Percentiles rank a stretch among this genome's conserved stretches.
Evolutionary conservation across 768 basidiomycete genomes (phyloP).

Genomic region (Pleurotus citrinopileatus): DNA sequence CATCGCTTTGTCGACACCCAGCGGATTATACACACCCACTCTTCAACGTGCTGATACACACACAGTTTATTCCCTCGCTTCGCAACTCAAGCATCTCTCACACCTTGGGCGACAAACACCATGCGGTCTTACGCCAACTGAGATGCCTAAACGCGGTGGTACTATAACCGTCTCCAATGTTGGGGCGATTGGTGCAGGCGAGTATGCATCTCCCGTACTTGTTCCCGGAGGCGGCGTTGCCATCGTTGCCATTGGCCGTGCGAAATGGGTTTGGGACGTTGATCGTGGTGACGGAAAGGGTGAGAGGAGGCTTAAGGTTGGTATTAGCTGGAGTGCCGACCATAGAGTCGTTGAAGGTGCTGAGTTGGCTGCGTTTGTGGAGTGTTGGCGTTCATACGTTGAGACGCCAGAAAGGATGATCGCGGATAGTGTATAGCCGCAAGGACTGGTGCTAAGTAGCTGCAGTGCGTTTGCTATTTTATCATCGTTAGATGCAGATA

Average conservation of each 20-base stretch:
- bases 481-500: too few species aligned
- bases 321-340: conserved; percentile 82
- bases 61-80: conserved; percentile 60
- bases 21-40: conserved; percentile 82
- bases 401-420: conserved; percentile 72
- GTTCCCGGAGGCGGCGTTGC: conserved; percentile 83
- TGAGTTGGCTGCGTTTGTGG: conserved; percentile 85
- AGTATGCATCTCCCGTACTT: conserved; percentile 69
- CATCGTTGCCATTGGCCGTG: conserved; percentile 78
- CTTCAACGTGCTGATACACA: conserved; percentile 50
- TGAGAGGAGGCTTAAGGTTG: conserved; percentile 54
- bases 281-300: conserved; percentile 43
- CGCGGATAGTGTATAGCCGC: conserved; percentile 42
- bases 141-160: conserved; percentile 75
- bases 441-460: too few species aligned
- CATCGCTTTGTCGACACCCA: conserved; percentile 76
- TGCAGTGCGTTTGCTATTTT: too few species aligned
- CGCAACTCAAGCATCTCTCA: conserved; percentile 57
- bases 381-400: conserved; percentile 79
- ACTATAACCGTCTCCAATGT: conserved; percentile 83
- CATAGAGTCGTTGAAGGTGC: conserved; percentile 89
- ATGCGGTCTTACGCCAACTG: conserved; percentile 55
- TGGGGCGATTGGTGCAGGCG: conserved; percentile 74
- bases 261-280: conserved; percentile 77
- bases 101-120: conserved; percentile 68